phyloP scores from a whole-genome alignment of 371 early-diverging fungal genomes.

The Amoeboradix gromovi region DNA sequence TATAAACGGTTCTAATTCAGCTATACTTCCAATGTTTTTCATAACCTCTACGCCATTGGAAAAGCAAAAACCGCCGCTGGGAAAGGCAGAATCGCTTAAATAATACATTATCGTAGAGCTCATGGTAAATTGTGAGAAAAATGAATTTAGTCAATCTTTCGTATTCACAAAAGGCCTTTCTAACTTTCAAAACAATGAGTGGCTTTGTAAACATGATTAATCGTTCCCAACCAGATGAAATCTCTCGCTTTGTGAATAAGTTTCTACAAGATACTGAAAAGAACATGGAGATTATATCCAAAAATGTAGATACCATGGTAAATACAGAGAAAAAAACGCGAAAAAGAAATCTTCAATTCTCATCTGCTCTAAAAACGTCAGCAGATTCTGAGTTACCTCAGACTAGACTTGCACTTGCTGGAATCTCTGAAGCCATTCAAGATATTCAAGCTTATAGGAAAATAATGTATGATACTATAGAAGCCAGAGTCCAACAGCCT shows the following conservation, averaged over 20 bases:
- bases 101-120: too few relatives aligned
- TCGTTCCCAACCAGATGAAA: not conserved
- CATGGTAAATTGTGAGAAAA: too few relatives aligned
- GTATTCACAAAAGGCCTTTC: too few relatives aligned
- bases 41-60: not conserved
- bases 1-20: not conserved
- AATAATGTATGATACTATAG: not conserved
- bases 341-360: not conserved
- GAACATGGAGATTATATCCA: not conserved
- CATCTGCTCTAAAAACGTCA: not conserved
- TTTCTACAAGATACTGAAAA: constrained; percentile 1
- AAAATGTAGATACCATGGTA: not conserved
- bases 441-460: not conserved
- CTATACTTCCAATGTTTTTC: not conserved
- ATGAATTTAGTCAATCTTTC: too few relatives aligned
- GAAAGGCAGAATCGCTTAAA: not conserved
- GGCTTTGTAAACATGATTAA: not conserved
- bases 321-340: not conserved
- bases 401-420: not conserved
- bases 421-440: not conserved
- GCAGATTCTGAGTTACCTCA: not conserved
- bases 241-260: not conserved
- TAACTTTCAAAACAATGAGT: not conserved
- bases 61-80: not conserved
- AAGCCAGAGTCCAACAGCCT: not conserved